Conservation (phyloP, 148 eudicot genomes). For the Beta vulgaris region DNA sequence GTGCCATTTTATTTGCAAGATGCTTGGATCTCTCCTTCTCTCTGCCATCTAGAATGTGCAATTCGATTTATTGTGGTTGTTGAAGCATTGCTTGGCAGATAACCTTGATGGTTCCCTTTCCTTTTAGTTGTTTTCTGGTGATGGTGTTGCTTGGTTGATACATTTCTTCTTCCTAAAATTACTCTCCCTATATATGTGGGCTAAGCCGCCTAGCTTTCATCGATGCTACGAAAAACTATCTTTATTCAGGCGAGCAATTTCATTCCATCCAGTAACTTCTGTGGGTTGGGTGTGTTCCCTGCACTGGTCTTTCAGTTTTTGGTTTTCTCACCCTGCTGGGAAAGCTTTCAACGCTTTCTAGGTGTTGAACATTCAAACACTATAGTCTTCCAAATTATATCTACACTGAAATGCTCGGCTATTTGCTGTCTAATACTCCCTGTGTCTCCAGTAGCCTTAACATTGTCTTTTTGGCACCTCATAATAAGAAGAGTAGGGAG, state of each 20-base stretch:
- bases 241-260: not conserved
- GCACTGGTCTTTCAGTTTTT: not conserved
- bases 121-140: not conserved
- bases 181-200: not conserved
- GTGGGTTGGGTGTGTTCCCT: not conserved
- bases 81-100: not conserved
- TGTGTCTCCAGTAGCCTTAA: too few relatives aligned
- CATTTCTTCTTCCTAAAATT: not conserved
- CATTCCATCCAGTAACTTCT: not conserved
- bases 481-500: too few relatives aligned
- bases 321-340: not conserved
- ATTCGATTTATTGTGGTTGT: not conserved
- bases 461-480: too few relatives aligned
- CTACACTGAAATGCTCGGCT: too few relatives aligned
- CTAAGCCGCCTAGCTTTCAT: not conserved
- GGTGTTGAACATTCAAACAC: not conserved
- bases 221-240: not conserved
- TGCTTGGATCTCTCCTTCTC: not conserved
- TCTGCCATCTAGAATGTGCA: not conserved
- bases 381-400: not conserved
- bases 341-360: not conserved
- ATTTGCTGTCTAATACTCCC: too few relatives aligned
- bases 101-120: not conserved
- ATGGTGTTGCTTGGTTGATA: not conserved
- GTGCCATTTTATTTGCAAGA: not conserved